A percentile compares a stretch with the other conserved stretches of the same genome.
phyloP scores from a whole-genome alignment of 202 grass and related monocot species.

The Digitaria exilis region DNA sequence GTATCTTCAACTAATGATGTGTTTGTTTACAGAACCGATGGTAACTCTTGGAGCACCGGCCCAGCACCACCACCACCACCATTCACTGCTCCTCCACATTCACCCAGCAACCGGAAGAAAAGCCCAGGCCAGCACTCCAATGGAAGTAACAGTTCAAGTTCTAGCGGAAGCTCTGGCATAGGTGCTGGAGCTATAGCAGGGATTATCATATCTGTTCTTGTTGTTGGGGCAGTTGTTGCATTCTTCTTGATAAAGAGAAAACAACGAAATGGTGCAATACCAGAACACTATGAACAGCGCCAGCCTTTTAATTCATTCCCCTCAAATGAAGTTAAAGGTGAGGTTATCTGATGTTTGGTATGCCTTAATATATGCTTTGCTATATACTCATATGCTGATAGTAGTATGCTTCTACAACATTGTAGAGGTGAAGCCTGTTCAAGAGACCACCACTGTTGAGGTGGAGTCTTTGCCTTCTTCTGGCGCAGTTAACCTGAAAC shows the following conservation, averaged over 20 bases:
- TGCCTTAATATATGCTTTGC: not conserved
- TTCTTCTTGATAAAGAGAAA: constrained; percentile 79
- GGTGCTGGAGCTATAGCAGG: constrained; percentile 69
- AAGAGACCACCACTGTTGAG: constrained; percentile 53
- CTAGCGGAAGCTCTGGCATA: constrained; percentile 47
- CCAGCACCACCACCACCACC: constrained; percentile 87
- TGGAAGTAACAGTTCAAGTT: constrained; percentile 43
- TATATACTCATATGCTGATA: constrained; percentile 11
- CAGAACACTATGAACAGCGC: constrained; percentile 67
- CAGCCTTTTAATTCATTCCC: constrained; percentile 69
- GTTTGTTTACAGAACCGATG: constrained; percentile 56
- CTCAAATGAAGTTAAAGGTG: constrained; percentile 81
- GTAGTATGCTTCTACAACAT: constrained; percentile 14
- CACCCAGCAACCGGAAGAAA: constrained; percentile 46
- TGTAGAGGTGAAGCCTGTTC: constrained; percentile 64
- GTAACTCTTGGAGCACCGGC: constrained; percentile 87
- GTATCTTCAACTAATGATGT: constrained; percentile 34
- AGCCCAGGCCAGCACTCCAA: constrained; percentile 53
- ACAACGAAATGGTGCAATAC: constrained; percentile 42
- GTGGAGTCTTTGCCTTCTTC: constrained; percentile 57
- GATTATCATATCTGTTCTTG: constrained; percentile 75
- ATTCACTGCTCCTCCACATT: constrained; percentile 70
- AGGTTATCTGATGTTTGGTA: constrained; percentile 22
- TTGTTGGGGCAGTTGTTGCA: constrained; percentile 60
- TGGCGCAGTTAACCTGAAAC: constrained; percentile 62